Conservation (phyloP, 2,329 filamentous ascomycete genomes). For the Venturia pyrina region DNA sequence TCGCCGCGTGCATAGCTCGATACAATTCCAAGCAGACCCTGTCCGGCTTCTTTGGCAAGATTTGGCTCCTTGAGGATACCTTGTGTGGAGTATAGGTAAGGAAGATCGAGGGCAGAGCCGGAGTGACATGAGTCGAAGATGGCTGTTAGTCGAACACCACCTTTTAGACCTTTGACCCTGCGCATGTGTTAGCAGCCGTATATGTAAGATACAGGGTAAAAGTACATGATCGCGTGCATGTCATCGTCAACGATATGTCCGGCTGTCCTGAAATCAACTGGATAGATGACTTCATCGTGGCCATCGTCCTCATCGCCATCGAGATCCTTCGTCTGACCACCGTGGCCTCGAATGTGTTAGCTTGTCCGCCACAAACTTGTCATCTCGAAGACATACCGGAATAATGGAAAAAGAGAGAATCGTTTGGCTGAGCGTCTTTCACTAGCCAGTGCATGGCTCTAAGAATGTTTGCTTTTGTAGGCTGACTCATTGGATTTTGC, state of each 20-base stretch:
- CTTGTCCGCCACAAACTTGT: slow-evolving; percentile 41
- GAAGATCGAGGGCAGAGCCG: slow-evolving; percentile 65
- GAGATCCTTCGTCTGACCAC: slow-evolving; percentile 69
- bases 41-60: slow-evolving; percentile 67
- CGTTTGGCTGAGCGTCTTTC: slow-evolving; percentile 83
- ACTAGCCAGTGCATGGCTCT: slow-evolving; percentile 97
- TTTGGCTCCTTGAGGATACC: slow-evolving; percentile 74
- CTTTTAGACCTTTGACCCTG: slow-evolving; percentile 59
- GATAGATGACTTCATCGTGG: slow-evolving; percentile 76
- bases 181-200: slow-evolving; percentile 15
- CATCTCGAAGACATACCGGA: slow-evolving; percentile 34
- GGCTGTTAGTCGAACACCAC: slow-evolving; percentile 74
- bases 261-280: slow-evolving; percentile 68
- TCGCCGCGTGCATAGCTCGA: slow-evolving; percentile 76
- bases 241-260: slow-evolving; percentile 78
- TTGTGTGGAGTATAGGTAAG: slow-evolving; percentile 72
- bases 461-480: slow-evolving; percentile 89
- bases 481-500: slow-evolving; percentile 94
- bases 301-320: slow-evolving; percentile 76
- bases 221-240: slow-evolving; percentile 62
- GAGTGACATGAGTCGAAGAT: slow-evolving; percentile 79
- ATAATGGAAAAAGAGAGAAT: slow-evolving; percentile 96
- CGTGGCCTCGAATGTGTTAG: slow-evolving; percentile 46
- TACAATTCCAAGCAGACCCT: slow-evolving; percentile 61
- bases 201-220: background rate